A percentile compares a stretch with the other conserved stretches of the same genome.
These are phyloP conservation scores for Trichaptum fuscoviolaceum DNA, from an alignment of 768 basidiomycete species.

Conservation along the genomic window DNA sequence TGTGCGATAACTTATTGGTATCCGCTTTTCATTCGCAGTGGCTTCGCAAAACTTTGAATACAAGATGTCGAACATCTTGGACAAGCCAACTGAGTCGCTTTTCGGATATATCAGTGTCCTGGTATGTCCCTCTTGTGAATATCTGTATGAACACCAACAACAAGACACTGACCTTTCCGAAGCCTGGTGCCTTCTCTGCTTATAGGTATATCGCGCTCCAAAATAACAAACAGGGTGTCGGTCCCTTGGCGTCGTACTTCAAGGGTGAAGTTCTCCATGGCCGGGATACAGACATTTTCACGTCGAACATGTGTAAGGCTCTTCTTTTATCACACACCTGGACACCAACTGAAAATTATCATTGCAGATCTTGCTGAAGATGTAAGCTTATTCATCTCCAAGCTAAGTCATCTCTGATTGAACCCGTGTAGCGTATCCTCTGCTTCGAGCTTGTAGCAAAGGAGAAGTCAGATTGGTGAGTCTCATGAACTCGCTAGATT, in stretches of 20 bases:
- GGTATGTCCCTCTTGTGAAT: conserved; percentile 34
- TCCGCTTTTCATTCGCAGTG: conserved; percentile 35
- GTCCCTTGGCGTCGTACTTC: conserved; percentile 94
- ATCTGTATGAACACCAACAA: conserved; percentile 11
- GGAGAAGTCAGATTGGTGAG: conserved; percentile 70
- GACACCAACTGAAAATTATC: background rate
- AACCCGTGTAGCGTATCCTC: conserved; percentile 60
- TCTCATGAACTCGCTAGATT: conserved; percentile 5
- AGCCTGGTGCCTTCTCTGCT: conserved; percentile 94
- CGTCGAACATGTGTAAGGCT: conserved; percentile 88
- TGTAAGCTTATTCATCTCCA: conserved; percentile 35
- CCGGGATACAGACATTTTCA: conserved; percentile 86
- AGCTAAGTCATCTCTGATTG: conserved; percentile 8
- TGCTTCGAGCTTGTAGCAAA: conserved; percentile 80
- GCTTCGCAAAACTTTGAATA: conserved; percentile 97
- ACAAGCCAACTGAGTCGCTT: conserved; percentile 83
- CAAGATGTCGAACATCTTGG: conserved; percentile 85
- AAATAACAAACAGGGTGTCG: conserved; percentile 75
- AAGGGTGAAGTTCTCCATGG: conserved; percentile 88
- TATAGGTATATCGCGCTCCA: conserved; percentile 88
- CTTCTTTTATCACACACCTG: background rate
- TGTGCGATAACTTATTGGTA: background rate
- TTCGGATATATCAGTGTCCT: conserved; percentile 97
- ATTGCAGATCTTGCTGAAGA: conserved; percentile 82
- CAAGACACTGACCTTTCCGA: conserved; percentile 1